Evolutionary conservation across 345 rosid species (phyloP), one percentile per base, ranked within the genome.

Genomic region (Syzygium jambos): DNA sequence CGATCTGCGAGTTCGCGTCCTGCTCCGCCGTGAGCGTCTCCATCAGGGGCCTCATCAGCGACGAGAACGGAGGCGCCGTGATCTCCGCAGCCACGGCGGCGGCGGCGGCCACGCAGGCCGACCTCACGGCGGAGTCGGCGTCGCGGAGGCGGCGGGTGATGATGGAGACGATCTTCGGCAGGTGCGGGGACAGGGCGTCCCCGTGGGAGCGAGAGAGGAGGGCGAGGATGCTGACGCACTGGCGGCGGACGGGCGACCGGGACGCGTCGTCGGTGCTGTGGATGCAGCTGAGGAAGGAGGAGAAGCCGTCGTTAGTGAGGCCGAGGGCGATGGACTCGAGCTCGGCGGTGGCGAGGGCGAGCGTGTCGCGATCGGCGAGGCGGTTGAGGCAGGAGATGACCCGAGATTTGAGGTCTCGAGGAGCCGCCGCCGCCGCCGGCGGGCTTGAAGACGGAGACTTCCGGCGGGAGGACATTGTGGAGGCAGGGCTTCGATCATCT

Each of bases 311-410:
- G 10, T 90, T 92, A 0, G 94, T 89, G 2, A 97, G 93, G 30
- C 85, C 90, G 46, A 86, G 92, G 34, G 98, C 99, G n/a, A 97
- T 95, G 51, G 95, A 91, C 85, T 97, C 98, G 85, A 97, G 98
- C 93, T 97, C 99, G 10, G 93, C 88, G 41, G 99, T 88, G 85
- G 97, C 99, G n/a, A 94, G 89, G 55, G 96, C 43, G 9, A 95
- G 89, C 0, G 99, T 97, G 92, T 96, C 99, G 25, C 99, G 99
- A 93, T 97, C 98, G 73, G 98, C 91, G 90, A 97, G 99, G 34
- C 94, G 95, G 92, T 97, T 96, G 34, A 97, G 95, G 90, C 98
- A 97, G n/a, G 91, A 91, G 53, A 97, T 92, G 91, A 97, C 95
- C 46, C 98, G 95, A 55, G 90, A 93, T 87, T 93, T 96, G 90